Base-by-base conservation (phyloP, 805 yeast genomes). In the Sungouiozyma intestinalis region DNA sequence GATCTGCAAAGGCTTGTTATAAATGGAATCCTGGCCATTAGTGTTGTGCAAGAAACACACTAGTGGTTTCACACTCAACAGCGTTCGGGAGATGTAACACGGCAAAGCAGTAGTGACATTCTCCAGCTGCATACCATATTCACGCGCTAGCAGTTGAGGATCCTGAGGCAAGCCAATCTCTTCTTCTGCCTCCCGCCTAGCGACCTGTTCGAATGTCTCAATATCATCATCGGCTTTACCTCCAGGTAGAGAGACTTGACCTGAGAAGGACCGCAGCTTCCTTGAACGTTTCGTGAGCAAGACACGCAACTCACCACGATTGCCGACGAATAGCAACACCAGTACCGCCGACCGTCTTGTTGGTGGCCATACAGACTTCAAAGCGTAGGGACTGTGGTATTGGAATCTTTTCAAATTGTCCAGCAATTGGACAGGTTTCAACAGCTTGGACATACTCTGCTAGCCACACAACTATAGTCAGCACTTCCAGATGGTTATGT, bases 231-330 rank as follows among this genome's bases (percentile, higher is more conserved):
- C 97, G 3, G 94, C 87, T 55, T 81, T 85, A 7, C 97, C 97
- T 2, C 97, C 97, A 3, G 97, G 97, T 7, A 88, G 67, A 1
- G 96, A 85, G 4, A 84, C 83, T 58, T 88, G 95, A 4, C 97
- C 96, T 0, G 92, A 82, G 63, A 87, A 88, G 41, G 75, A 75
- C 39, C 77, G 68, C 51, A 90, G 67, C 32, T 71, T 67, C 38
- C 81, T 68, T 2, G 94, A 78, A 47, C 97, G 63, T 51, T 82
- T 79, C 1, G 97, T 88, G 40, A 88, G 62, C 3, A 88, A 67
- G 27, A 85, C 94, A 36, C 90, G 63, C 16, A 87, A 62, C 49
- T 86, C 94, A 2, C 90, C 90, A 36, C 67, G 60, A n/a, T 65
- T 65, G 4, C 94, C 94, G 7, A 78, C 56, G 50, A 84, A 87